Percentiles rank a stretch among this genome's conserved stretches.
phyloP scores from a whole-genome alignment of 2,329 filamentous ascomycete genomes.

The Verruconis gallopava region DNA sequence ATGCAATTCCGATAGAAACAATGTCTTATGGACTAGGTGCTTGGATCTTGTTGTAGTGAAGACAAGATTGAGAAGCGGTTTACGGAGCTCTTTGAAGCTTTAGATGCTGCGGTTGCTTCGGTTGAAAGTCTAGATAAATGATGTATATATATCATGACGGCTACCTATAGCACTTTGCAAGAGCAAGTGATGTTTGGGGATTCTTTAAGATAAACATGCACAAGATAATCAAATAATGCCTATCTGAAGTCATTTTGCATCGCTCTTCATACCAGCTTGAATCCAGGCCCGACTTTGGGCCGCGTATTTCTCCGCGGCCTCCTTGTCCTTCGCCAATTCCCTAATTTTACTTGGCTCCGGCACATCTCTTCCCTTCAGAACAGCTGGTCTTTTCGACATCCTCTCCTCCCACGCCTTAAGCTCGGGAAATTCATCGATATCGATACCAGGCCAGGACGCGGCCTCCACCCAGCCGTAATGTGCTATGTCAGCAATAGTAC shows the following conservation, averaged over 20 bases:
- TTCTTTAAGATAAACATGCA: too few species aligned
- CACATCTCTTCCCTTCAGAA: conserved; percentile 65
- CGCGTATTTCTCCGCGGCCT: conserved; percentile 45
- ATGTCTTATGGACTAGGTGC: too few species aligned
- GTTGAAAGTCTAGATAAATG: too few species aligned
- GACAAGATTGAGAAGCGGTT: too few species aligned
- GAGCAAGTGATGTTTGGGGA: too few species aligned
- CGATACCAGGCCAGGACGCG: conserved; percentile 47
- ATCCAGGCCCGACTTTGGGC: conserved; percentile 48
- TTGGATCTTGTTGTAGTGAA: too few species aligned
- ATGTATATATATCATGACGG: too few species aligned
- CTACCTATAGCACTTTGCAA: too few species aligned
- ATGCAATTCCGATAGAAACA: too few species aligned
- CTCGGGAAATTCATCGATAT: conserved; percentile 62
- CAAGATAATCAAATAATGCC: too few species aligned
- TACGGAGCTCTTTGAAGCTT: too few species aligned
- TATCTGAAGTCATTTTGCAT: conserved; percentile 50
- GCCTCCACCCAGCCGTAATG: conserved; percentile 68
- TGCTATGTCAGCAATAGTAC: conserved; percentile 34
- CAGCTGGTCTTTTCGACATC: conserved; percentile 54
- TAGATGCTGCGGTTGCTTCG: too few species aligned
- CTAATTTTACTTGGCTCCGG: conserved; percentile 50
- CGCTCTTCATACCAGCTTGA: conserved; percentile 54
- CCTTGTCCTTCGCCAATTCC: conserved; percentile 44
- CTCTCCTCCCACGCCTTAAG: conserved; percentile 66